These are phyloP conservation scores for Cymbopogon citratus DNA, from an alignment of 176 grass and related monocot species.

Conservation along the genomic window DNA sequence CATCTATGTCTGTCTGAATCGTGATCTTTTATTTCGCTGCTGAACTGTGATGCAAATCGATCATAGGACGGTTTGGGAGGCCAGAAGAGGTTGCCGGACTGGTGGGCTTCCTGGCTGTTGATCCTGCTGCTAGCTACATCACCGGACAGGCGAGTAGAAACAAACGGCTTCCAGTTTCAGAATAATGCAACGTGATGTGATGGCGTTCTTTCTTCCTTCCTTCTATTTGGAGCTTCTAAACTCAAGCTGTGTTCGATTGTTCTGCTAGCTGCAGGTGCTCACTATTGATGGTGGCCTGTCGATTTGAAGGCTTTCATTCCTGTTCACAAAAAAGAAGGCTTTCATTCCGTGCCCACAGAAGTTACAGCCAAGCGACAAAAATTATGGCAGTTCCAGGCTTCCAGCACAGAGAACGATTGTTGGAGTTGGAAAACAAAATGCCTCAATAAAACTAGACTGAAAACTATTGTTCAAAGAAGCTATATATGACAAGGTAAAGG, in stretches of 20 bases:
- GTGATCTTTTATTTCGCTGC: background rate
- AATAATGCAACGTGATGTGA: background rate
- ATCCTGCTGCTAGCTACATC: constrained; percentile 53
- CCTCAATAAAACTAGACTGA: too few relatives aligned
- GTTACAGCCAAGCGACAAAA: too few relatives aligned
- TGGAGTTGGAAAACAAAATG: too few relatives aligned
- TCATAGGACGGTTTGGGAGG: constrained; percentile 48
- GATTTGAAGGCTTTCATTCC: constrained; percentile 37
- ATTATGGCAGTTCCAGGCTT: too few relatives aligned
- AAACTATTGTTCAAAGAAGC: too few relatives aligned
- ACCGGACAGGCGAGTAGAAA: constrained; percentile 40
- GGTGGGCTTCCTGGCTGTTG: constrained; percentile 52
- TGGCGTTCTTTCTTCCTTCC: background rate
- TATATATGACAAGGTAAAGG: too few relatives aligned
- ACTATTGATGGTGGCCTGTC: constrained; percentile 79
- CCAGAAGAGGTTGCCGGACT: constrained; percentile 56
- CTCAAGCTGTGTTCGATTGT: background rate
- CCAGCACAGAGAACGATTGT: too few relatives aligned
- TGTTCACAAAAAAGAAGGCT: too few relatives aligned
- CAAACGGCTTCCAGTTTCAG: background rate
- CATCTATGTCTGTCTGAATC: background rate
- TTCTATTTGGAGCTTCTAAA: background rate
- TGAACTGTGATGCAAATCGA: constrained; percentile 21
- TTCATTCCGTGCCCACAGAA: background rate
- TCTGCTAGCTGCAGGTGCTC: constrained; percentile 53